Conservation (phyloP, 148 eudicot species). For the Spergularia bocconei region DNA sequence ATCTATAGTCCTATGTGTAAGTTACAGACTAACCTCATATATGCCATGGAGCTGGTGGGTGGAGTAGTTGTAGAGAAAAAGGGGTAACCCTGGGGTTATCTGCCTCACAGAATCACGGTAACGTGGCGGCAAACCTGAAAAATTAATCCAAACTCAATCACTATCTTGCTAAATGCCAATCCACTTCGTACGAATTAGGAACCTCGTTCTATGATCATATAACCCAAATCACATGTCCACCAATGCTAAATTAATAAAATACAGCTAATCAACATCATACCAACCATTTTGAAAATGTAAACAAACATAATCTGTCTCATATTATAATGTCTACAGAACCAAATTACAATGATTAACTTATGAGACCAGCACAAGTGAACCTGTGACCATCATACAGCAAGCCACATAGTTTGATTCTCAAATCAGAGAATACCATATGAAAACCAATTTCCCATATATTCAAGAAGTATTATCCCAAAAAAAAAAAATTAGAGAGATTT, state of each 20-base stretch:
- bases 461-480: too few species aligned
- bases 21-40: conserved; percentile 70
- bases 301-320: too few species aligned
- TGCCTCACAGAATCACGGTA: conserved; percentile 95
- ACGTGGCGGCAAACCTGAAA: conserved; percentile 87
- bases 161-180: conserved; percentile 6
- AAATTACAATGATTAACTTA: background rate
- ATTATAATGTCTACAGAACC: too few species aligned
- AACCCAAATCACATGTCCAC: background rate
- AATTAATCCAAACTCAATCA: conserved; percentile 16
- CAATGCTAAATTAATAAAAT: background rate
- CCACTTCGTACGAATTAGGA: background rate
- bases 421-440: background rate
- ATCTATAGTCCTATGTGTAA: background rate
- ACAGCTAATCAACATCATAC: background rate
- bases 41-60: conserved; percentile 99
- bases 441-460: background rate
- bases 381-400: background rate
- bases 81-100: conserved; percentile 96
- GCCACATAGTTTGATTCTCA: background rate
- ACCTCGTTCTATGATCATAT: background rate
- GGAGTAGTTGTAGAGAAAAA: conserved; percentile 97
- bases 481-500: too few species aligned
- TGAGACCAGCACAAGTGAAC: background rate
- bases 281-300: background rate